Evolutionary conservation across 495 filamentous ascomycete genomes (phyloP).

Genomic region (Penicillium bovifimosum): DNA sequence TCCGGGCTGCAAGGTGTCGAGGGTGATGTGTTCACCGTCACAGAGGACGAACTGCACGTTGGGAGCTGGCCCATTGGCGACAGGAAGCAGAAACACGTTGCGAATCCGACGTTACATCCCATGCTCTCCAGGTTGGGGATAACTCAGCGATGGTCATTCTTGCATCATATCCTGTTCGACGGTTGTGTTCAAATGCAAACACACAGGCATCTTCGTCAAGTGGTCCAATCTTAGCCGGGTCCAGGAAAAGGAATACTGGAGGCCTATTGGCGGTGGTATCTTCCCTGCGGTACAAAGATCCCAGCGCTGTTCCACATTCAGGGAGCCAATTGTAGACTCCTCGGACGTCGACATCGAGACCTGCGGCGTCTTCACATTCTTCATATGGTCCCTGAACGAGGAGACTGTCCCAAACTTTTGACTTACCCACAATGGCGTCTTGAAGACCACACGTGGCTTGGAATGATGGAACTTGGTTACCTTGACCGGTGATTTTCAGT

Average conservation of each 20-base stretch:
- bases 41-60: conserved; percentile 9
- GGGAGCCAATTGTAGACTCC: conserved; percentile 54
- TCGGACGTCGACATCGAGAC: conserved; percentile 39
- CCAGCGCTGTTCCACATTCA: conserved; percentile 62
- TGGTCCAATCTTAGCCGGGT: conserved; percentile 45
- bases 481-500: conserved; percentile 21
- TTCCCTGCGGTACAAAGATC: conserved; percentile 48
- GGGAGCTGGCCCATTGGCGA: conserved; percentile 19
- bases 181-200: conserved; percentile 50
- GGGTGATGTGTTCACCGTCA: conserved; percentile 5
- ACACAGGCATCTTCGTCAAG: conserved; percentile 55
- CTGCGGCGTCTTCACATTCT: conserved; percentile 21
- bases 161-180: conserved; percentile 49
- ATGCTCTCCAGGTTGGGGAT: conserved; percentile 31
- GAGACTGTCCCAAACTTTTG: conserved; percentile 39
- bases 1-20: conserved; percentile 10
- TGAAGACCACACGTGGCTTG: conserved; percentile 38
- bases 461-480: conserved; percentile 20
- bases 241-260: conserved; percentile 60
- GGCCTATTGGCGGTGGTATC: conserved; percentile 8
- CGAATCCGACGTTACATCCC: neutral
- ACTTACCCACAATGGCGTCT: conserved; percentile 20
- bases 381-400: conserved; percentile 27
- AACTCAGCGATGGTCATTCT: conserved; percentile 45
- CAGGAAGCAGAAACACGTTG: conserved; percentile 19